Percentiles rank a stretch among this genome's conserved stretches.
These are phyloP conservation scores for Neoboletus brunneissimus DNA, from an alignment of 768 basidiomycete species.

Conservation along the genomic window DNA sequence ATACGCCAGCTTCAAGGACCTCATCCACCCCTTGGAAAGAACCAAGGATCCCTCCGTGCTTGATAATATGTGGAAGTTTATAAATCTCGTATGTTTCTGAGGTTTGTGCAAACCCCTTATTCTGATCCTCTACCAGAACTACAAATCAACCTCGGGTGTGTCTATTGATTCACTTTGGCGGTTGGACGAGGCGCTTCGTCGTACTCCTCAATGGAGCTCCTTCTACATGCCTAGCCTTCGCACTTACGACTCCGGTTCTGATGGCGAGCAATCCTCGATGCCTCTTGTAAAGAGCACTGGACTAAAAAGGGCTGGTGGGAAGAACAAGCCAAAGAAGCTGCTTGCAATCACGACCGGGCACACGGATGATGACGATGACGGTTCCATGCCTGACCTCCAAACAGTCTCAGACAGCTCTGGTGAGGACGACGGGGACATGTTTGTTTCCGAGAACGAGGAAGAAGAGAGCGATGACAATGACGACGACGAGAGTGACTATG, in stretches of 20 bases:
- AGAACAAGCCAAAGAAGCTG: constrained; percentile 36
- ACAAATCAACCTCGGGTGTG: constrained; percentile 47
- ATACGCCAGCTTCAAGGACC: constrained; percentile 50
- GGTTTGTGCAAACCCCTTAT: background rate
- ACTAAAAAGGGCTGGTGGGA: constrained; percentile 15
- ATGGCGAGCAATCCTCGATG: constrained; percentile 21
- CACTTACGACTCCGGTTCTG: constrained; percentile 23
- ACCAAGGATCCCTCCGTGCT: constrained; percentile 49
- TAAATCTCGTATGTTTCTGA: constrained; percentile 50
- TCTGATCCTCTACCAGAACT: constrained; percentile 49
- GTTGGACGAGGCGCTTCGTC: constrained; percentile 47
- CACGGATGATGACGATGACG: constrained; percentile 39
- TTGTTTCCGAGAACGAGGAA: constrained; percentile 29
- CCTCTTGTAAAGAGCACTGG: constrained; percentile 11
- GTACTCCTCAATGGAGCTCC: constrained; percentile 59
- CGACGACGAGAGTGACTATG: constrained; percentile 47
- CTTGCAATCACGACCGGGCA: constrained; percentile 51
- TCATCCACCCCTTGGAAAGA: constrained; percentile 57
- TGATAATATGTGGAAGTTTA: constrained; percentile 60
- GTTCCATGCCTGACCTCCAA: constrained; percentile 66
- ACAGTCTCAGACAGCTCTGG: constrained; percentile 63
- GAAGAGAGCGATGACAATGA: constrained; percentile 34
- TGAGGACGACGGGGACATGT: constrained; percentile 36
- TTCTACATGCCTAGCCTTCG: constrained; percentile 32
- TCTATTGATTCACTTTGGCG: constrained; percentile 66